phyloP scores from a whole-genome alignment of 441 rosid species.

The Lepidium campestre region DNA sequence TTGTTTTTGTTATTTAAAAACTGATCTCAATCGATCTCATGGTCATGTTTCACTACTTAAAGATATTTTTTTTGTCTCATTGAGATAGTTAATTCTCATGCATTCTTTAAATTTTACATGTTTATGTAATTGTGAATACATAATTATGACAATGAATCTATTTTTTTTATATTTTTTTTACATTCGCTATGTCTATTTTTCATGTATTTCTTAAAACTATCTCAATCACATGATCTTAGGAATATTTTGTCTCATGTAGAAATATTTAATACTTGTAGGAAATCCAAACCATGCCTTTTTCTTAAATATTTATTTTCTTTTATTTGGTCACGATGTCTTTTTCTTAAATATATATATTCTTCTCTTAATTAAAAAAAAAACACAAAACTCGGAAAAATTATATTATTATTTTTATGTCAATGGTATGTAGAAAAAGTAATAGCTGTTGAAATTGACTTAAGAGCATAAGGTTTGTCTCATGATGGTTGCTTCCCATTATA shows the following conservation, averaged over 20 bases:
- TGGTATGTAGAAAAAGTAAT: conserved; percentile 6
- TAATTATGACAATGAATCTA: neutral
- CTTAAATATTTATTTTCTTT: neutral
- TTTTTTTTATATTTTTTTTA: neutral
- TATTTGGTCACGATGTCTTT: neutral
- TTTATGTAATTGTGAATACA: neutral
- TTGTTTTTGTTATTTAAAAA: neutral
- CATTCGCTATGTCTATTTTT: neutral
- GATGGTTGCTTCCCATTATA: conserved; percentile 27
- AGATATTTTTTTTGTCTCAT: neutral
- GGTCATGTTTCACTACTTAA: neutral
- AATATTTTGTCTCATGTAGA: neutral
- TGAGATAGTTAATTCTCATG: neutral
- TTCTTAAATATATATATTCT: neutral
- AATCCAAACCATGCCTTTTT: conserved; percentile 20
- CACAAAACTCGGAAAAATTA: neutral
- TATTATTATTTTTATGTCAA: neutral
- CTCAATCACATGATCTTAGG: conserved; percentile 1
- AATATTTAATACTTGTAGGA: neutral
- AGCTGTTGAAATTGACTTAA: conserved; percentile 33
- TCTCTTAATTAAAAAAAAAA: neutral
- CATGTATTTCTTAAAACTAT: neutral
- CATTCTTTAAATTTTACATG: neutral
- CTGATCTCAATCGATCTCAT: neutral
- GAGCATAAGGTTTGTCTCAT: conserved; percentile 34